Evolutionary conservation across 2,329 filamentous ascomycete genomes (phyloP).

Genomic region (Gremmenia infestans): DNA sequence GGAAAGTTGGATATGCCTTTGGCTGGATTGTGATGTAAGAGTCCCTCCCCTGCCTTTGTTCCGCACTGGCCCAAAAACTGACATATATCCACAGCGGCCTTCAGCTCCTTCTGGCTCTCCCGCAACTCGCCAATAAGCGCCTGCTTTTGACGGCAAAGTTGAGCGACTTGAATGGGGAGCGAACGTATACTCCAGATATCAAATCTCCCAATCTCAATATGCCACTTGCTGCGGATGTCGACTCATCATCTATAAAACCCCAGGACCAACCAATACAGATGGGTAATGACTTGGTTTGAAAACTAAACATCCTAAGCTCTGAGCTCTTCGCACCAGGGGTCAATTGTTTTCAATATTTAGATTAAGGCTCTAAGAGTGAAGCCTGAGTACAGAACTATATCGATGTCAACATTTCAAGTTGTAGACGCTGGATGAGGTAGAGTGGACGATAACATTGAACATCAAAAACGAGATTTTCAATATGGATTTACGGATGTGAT

Average conservation of each 20-base stretch:
- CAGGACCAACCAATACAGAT: slow-evolving; percentile 4
- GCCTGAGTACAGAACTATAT: too few species aligned
- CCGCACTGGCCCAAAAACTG: not conserved
- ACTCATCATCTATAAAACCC: slow-evolving; percentile 6
- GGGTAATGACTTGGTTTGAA: slow-evolving; percentile 5
- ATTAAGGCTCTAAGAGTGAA: too few species aligned
- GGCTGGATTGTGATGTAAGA: slow-evolving; percentile 19
- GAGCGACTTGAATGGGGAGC: slow-evolving; percentile 8
- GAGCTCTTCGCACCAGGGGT: not conserved
- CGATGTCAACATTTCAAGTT: too few species aligned
- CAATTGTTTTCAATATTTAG: not conserved
- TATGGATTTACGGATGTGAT: too few species aligned
- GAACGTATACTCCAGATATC: slow-evolving; percentile 1
- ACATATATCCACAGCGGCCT: not conserved
- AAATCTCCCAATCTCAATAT: slow-evolving; percentile 2
- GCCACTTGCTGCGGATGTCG: not conserved
- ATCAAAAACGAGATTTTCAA: too few species aligned
- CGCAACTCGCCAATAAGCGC: slow-evolving; percentile 65
- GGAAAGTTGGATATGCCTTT: slow-evolving; percentile 9
- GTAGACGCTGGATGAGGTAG: too few species aligned
- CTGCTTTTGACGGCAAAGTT: slow-evolving; percentile 39
- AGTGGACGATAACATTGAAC: too few species aligned
- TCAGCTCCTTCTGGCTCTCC: slow-evolving; percentile 39
- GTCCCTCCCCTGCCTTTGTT: not conserved
- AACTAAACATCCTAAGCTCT: not conserved